A percentile compares a stretch with the other conserved stretches of the same genome.
Conservation (phyloP, 805 yeast genomes). For the Danielozyma ontarioensis region DNA sequence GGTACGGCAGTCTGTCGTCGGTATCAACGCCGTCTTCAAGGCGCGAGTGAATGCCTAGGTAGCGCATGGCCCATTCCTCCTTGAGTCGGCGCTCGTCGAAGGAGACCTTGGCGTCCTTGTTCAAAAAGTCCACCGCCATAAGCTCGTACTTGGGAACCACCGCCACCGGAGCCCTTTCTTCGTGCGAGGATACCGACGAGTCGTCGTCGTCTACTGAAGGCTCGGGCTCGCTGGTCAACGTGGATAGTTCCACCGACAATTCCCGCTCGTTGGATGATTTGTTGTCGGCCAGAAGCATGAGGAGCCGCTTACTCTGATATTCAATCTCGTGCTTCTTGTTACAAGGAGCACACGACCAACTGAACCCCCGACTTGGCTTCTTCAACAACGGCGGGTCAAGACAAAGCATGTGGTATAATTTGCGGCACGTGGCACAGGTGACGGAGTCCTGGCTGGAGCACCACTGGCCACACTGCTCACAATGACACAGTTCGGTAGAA, state of each 20-base stretch:
- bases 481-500: conserved; percentile 41
- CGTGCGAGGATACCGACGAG: too few relatives aligned
- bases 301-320: conserved; percentile 30
- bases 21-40: conserved; percentile 73
- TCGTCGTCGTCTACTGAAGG: background rate
- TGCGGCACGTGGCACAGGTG: conserved; percentile 72
- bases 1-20: conserved; percentile 70
- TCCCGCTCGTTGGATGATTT: conserved; percentile 35
- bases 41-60: conserved; percentile 68
- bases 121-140: conserved; percentile 49
- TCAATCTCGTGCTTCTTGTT: conserved; percentile 50
- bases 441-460: conserved; percentile 66
- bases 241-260: conserved; percentile 15
- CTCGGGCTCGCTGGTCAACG: conserved; percentile 1
- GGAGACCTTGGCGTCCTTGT: conserved; percentile 36
- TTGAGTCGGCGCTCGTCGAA: conserved; percentile 44
- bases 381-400: conserved; percentile 76
- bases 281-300: conserved; percentile 40
- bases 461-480: conserved; percentile 83
- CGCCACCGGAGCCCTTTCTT: conserved; percentile 4
- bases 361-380: conserved; percentile 82
- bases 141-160: conserved; percentile 51
- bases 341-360: conserved; percentile 86
- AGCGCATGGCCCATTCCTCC: conserved; percentile 83
- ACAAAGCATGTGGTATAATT: conserved; percentile 74